Percentiles rank a stretch among this genome's conserved stretches.
phyloP scores from a whole-genome alignment of 2,329 filamentous ascomycete genomes.

The Emergomyces orientalis region DNA sequence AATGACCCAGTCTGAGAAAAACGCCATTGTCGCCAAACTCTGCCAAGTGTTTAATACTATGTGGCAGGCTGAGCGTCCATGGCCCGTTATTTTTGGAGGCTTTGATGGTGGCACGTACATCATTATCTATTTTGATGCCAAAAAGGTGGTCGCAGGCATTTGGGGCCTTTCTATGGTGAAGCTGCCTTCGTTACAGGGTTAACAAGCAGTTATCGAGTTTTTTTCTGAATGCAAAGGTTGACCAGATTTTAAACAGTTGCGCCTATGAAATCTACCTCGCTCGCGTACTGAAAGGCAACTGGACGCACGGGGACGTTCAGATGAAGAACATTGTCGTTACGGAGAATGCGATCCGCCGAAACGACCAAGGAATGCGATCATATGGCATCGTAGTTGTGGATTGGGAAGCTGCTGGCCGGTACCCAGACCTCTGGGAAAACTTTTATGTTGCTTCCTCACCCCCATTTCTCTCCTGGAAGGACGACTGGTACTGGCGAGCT shows the following conservation, averaged over 20 bases:
- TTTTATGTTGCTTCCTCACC: slow-evolving; percentile 20
- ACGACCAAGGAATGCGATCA: slow-evolving; percentile 21
- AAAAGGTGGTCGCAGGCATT: slow-evolving; percentile 9
- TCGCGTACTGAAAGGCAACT: slow-evolving; percentile 21
- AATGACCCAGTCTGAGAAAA: slow-evolving; percentile 20
- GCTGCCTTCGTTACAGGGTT: slow-evolving; percentile 20
- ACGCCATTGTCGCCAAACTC: slow-evolving; percentile 22
- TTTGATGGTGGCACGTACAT: slow-evolving; percentile 19
- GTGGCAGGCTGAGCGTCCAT: slow-evolving; percentile 19
- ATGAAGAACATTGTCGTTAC: slow-evolving; percentile 23
- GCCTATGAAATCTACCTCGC: slow-evolving; percentile 22
- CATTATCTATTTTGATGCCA: slow-evolving; percentile 23
- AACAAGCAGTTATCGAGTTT: slow-evolving; percentile 19
- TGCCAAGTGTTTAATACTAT: slow-evolving; percentile 17
- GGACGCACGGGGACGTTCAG: slow-evolving; percentile 24
- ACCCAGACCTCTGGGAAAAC: slow-evolving; percentile 23
- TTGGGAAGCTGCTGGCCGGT: slow-evolving; percentile 23
- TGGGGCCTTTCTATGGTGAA: slow-evolving; percentile 22
- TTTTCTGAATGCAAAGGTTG: slow-evolving; percentile 15
- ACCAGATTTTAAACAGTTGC: slow-evolving; percentile 21
- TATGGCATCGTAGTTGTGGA: slow-evolving; percentile 24
- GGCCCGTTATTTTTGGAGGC: slow-evolving; percentile 20
- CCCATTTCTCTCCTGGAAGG: slow-evolving; percentile 19
- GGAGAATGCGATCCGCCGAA: slow-evolving; percentile 14
- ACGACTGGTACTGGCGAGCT: slow-evolving; percentile 23